phyloP scores from a whole-genome alignment of 805 yeast genomes.

The Ogataea pini region DNA sequence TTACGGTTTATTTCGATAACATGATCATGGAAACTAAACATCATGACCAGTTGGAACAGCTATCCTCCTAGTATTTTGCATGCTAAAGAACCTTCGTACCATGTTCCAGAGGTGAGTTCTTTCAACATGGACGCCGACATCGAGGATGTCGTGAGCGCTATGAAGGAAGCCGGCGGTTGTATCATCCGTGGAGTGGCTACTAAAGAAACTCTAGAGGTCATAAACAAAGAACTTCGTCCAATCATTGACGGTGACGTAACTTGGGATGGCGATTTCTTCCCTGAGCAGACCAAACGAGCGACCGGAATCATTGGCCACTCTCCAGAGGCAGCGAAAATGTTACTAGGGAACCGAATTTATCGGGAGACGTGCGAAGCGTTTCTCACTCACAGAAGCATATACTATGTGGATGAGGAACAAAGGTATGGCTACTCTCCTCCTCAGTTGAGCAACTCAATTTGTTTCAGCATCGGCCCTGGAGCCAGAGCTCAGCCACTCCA shows the following conservation, averaged over 20 bases:
- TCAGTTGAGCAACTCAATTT: constrained; percentile 28
- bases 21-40: too few species aligned
- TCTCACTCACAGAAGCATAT: constrained; percentile 12
- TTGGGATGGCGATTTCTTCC: constrained; percentile 19
- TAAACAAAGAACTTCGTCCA: constrained; percentile 26
- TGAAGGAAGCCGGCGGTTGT: constrained; percentile 30
- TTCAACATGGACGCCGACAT: constrained; percentile 16
- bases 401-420: constrained; percentile 16
- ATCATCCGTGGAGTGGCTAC: constrained; percentile 23
- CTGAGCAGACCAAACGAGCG: constrained; percentile 13
- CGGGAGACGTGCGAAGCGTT: constrained; percentile 15
- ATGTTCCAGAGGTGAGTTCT: constrained; percentile 11
- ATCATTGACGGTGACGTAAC: constrained; percentile 24
- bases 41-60: constrained; percentile 7
- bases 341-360: constrained; percentile 10
- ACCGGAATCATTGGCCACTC: constrained; percentile 18
- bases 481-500: constrained; percentile 31
- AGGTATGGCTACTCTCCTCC: constrained; percentile 23
- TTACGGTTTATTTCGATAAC: too few species aligned
- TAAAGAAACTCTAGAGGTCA: constrained; percentile 15
- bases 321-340: constrained; percentile 12
- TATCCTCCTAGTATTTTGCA: constrained; percentile 9
- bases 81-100: constrained; percentile 13
- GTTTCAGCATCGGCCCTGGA: constrained; percentile 32
- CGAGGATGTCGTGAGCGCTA: constrained; percentile 17